Evolutionary conservation across 352 stramenopile genomes (phyloP).

Genomic region (Pythium volutum): DNA sequence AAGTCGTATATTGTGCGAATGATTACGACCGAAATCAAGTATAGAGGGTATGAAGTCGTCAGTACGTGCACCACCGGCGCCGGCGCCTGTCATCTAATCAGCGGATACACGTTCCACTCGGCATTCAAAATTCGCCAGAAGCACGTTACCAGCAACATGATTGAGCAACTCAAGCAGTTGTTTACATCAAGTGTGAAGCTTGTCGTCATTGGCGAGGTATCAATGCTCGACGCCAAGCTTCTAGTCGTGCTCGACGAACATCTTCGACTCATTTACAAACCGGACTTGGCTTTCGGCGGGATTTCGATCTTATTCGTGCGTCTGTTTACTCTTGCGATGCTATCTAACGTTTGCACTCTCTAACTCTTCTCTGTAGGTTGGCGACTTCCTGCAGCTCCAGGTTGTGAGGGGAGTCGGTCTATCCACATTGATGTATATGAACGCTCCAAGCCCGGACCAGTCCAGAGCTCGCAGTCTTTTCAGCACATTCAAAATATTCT

Average conservation of each 20-base stretch:
- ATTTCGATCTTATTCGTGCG: slow-evolving; percentile 13
- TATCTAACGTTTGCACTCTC: no score
- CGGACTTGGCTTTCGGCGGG: not conserved
- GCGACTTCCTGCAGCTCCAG: slow-evolving; percentile 7
- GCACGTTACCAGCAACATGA: not conserved
- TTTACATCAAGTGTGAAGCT: slow-evolving; percentile 1
- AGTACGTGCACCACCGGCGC: slow-evolving; percentile 7
- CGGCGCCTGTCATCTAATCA: not conserved
- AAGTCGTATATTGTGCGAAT: slow-evolving; percentile 6
- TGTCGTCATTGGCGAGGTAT: slow-evolving; percentile 18
- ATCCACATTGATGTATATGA: not conserved
- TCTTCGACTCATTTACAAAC: slow-evolving; percentile 3
- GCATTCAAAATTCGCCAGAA: slow-evolving; percentile 1
- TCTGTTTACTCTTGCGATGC: no score
- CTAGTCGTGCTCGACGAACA: slow-evolving; percentile 4
- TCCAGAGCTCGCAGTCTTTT: not conserved
- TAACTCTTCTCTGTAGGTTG: slow-evolving; percentile 11
- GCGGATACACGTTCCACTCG: slow-evolving; percentile 5
- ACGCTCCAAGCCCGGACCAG: not conserved
- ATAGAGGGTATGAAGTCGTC: not conserved
- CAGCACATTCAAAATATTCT: not conserved
- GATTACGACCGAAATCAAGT: not conserved
- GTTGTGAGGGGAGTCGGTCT: not conserved
- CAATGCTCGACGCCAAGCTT: slow-evolving; percentile 7
- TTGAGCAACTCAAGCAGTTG: not conserved